Base-by-base conservation (phyloP, 2,329 filamentous ascomycete species). In the Calonectria leucothoes region DNA sequence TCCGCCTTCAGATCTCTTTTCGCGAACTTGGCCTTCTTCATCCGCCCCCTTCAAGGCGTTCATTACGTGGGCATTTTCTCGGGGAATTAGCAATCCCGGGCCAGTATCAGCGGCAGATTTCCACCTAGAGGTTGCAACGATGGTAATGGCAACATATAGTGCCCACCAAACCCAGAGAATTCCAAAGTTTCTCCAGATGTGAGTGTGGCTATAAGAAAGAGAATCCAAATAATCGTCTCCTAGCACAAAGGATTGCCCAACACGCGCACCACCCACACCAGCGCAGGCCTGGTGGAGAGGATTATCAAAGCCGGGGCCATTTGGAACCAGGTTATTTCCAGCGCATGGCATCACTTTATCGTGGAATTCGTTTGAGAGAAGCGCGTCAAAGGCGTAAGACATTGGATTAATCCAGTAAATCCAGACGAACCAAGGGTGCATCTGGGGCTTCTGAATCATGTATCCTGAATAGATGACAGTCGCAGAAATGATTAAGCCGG, bases 361-460 rank as follows among this genome's bases (percentile, higher is more conserved):
- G 75, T 93, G 88, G 71, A 95, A 94, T 80, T 95, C 93, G 77
- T 95, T 95, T 0, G 91, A 87, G 79, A 95, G 87, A 0, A 95
- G 82, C 0, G 89, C 89, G 75, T 94, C 91, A 71, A 94, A 95
- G 0, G 88, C 91, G 71, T 94, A 95, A 0, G 93, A 90, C 5
- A 95, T 84, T 0, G 93, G 93, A 75, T 93, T 88, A 27, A 93
- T 88, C 89, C 90, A 92, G 74, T 88, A 91, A 3, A 93, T 81
- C 91, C 91, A 93, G 3, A 86, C 83, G 29, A 93, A 89, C 90
- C 91, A 93, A 0, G 88, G 88, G 48, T 91, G 89, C 91, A 93
- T 93, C 72, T 90, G 85, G 29, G 87, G 87, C 29, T 91, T 90
- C 5, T 87, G 87, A 71, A 93, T 93, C 80, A 92, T 86, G 81